phyloP scores from a whole-genome alignment of 2,329 filamentous ascomycete species.

The Cadophora gregata region DNA sequence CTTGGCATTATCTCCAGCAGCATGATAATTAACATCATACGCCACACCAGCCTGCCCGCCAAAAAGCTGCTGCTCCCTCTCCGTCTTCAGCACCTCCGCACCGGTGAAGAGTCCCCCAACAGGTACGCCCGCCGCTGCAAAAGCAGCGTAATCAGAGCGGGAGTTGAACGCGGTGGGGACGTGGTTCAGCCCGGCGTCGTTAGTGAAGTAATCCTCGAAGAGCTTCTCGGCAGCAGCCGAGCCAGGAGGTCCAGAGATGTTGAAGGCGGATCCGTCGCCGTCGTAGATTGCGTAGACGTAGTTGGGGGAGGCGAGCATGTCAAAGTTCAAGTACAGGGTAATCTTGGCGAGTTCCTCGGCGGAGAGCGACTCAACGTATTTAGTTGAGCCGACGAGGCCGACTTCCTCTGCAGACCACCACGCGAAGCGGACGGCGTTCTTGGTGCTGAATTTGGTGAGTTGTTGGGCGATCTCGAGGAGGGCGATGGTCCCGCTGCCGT shows the following conservation, averaged over 20 bases:
- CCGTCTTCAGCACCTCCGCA: slow-evolving; percentile 76
- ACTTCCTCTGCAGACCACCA: slow-evolving; percentile 73
- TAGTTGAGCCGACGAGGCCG: slow-evolving; percentile 65
- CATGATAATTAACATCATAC: slow-evolving; percentile 65
- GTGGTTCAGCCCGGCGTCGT: slow-evolving; percentile 21
- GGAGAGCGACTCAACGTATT: slow-evolving; percentile 60
- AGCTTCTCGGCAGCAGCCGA: slow-evolving; percentile 26
- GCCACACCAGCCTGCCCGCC: slow-evolving; percentile 69
- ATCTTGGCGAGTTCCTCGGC: slow-evolving; percentile 63
- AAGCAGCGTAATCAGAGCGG: slow-evolving; percentile 78
- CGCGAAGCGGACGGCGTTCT: slow-evolving; percentile 68
- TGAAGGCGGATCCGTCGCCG: slow-evolving; percentile 40
- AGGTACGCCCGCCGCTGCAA: slow-evolving; percentile 74
- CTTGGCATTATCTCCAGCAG: slow-evolving; percentile 61
- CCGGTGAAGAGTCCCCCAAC: slow-evolving; percentile 77
- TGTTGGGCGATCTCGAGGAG: slow-evolving; percentile 66
- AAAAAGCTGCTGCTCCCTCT: slow-evolving; percentile 62
- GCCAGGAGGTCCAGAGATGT: slow-evolving; percentile 60
- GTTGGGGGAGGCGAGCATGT: slow-evolving; percentile 70
- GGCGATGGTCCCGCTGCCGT: slow-evolving; percentile 47
- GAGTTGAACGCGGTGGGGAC: slow-evolving; percentile 74
- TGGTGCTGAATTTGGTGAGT: slow-evolving; percentile 59
- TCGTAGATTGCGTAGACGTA: slow-evolving; percentile 72
- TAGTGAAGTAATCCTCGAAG: slow-evolving; percentile 24
- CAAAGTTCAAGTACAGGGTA: slow-evolving; percentile 70